Evolutionary conservation across 345 rosid genomes (phyloP).

Genomic region (Combretum micranthum): DNA sequence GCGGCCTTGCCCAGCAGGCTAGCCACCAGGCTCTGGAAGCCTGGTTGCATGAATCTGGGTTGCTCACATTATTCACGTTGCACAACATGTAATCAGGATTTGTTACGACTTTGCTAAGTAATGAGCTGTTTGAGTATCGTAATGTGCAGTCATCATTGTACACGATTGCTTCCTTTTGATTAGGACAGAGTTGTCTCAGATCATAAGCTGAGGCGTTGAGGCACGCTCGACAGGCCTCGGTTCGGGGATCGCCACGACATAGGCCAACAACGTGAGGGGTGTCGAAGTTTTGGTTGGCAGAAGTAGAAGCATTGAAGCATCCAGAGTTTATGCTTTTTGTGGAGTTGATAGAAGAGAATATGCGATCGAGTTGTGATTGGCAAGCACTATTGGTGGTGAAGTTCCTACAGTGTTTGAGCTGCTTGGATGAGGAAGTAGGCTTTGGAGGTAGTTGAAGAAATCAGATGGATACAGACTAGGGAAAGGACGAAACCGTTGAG

Average conservation of each 20-base stretch:
- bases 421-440: too few relatives aligned
- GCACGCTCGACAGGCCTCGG: accelerated
- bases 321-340: not conserved
- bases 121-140: constrained; percentile 7
- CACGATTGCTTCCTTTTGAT: too few relatives aligned
- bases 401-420: too few relatives aligned
- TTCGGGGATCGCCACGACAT: not conserved
- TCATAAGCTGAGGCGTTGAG: not conserved
- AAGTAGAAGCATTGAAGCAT: not conserved
- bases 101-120: not conserved
- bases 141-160: not conserved
- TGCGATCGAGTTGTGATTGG: too few relatives aligned
- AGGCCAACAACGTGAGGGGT: not conserved
- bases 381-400: too few relatives aligned
- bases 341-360: too few relatives aligned
- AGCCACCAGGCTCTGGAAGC: not conserved
- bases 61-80: not conserved
- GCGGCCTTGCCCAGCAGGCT: not conserved
- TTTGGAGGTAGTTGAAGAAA: too few relatives aligned
- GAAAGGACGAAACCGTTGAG: too few relatives aligned
- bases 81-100: not conserved
- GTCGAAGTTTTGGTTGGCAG: not conserved
- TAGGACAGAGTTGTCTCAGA: too few relatives aligned
- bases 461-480: too few relatives aligned
- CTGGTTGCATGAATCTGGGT: not conserved